Conservation (phyloP, 371 early-diverging fungal species). For the Rhizopus microsporus region DNA sequence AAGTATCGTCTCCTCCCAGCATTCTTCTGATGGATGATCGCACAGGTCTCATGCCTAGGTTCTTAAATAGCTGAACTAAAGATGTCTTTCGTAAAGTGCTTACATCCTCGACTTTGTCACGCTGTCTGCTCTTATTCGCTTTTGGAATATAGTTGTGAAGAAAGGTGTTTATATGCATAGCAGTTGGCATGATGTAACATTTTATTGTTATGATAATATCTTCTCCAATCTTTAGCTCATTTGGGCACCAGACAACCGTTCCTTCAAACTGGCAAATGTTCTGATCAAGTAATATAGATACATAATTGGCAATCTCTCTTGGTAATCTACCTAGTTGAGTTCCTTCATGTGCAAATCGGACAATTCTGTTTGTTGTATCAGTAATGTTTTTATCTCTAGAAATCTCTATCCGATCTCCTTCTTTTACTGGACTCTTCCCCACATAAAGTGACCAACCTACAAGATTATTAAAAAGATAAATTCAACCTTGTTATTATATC, state of each 20-base stretch:
- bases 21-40: slow-evolving; percentile 37
- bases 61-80: slow-evolving; percentile 42
- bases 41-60: slow-evolving; percentile 39
- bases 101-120: slow-evolving; percentile 30
- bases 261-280: slow-evolving; percentile 51
- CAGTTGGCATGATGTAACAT: slow-evolving; percentile 41
- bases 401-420: slow-evolving; percentile 32
- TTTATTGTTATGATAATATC: slow-evolving; percentile 52
- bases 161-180: slow-evolving; percentile 24
- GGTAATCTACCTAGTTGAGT: slow-evolving; percentile 53
- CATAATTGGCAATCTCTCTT: slow-evolving; percentile 44
- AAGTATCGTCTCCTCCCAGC: slow-evolving; percentile 22
- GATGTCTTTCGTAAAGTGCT: slow-evolving; percentile 44
- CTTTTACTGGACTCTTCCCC: slow-evolving; percentile 29
- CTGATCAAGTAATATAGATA: slow-evolving; percentile 52
- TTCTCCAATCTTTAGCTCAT: slow-evolving; percentile 43
- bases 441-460: slow-evolving; percentile 41
- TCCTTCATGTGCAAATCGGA: slow-evolving; percentile 46
- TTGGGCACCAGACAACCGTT: slow-evolving; percentile 39
- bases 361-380: slow-evolving; percentile 40
- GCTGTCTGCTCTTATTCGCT: slow-evolving; percentile 14
- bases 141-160: not conserved
- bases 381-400: slow-evolving; percentile 23
- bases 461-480: not conserved
- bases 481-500: not conserved